These are phyloP conservation scores for Thalassiosira hispida DNA, from an alignment of 352 stramenopile genomes.

Conservation along the genomic window DNA sequence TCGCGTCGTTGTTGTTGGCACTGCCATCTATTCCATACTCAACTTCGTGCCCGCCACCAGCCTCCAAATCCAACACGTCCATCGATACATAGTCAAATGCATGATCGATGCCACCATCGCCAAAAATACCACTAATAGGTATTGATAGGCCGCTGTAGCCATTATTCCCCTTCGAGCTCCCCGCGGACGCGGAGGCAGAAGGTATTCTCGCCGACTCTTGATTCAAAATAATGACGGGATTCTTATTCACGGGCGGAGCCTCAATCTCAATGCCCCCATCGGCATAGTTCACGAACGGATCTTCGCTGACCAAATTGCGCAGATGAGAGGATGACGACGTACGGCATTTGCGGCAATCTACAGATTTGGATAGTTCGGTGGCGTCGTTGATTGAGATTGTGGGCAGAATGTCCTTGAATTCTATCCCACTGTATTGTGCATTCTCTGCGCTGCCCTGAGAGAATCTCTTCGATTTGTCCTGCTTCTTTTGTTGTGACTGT, in stretches of 20 bases:
- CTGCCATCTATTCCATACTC: neutral
- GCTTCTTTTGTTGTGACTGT: neutral
- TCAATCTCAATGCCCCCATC: conserved; percentile 1
- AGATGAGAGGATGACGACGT: conserved; percentile 15
- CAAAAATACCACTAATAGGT: conserved; percentile 10
- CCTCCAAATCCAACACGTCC: conserved; percentile 40
- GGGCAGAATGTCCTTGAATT: conserved; percentile 29
- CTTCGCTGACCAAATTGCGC: neutral
- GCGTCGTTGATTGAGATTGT: conserved; percentile 34
- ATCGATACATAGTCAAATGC: conserved; percentile 43
- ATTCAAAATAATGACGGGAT: conserved; percentile 3
- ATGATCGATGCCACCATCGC: conserved; percentile 18
- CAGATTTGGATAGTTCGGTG: neutral
- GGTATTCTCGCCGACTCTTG: neutral
- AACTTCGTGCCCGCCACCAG: conserved; percentile 9
- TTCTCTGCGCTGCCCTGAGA: neutral
- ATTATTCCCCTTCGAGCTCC: neutral
- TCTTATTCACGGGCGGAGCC: neutral
- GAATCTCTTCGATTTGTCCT: neutral
- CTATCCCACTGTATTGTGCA: neutral
- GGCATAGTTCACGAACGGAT: neutral
- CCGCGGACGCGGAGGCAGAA: neutral
- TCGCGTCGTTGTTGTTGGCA: neutral
- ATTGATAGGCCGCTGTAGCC: conserved; percentile 12
- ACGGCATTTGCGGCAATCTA: conserved; percentile 29